A percentile compares a stretch with the other conserved stretches of the same genome.
Conservation (phyloP, 192 early-diverging fungal genomes). For the Coemansia sp. region DNA sequence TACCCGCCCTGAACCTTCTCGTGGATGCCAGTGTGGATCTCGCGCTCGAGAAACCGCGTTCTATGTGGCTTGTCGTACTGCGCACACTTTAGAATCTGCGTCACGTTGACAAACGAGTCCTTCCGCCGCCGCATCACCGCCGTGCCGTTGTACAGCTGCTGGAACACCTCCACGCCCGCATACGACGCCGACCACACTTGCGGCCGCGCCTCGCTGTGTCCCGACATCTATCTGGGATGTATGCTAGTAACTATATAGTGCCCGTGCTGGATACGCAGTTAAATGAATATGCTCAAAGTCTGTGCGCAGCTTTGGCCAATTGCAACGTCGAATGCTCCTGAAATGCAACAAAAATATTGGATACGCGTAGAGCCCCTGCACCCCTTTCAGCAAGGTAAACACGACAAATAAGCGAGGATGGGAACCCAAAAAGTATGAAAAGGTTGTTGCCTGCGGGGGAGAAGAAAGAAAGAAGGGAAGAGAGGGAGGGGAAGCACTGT, state of each 20-base stretch:
- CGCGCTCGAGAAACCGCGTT: slow-evolving; percentile 86
- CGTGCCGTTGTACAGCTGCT: slow-evolving; percentile 68
- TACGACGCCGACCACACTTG: slow-evolving; percentile 57
- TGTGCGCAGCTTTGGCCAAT: slow-evolving; percentile 3
- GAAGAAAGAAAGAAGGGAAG: slow-evolving; percentile 1
- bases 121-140: slow-evolving; percentile 78
- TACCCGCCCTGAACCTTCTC: slow-evolving; percentile 97
- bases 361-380: neutral
- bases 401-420: neutral
- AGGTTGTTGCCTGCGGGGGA: neutral
- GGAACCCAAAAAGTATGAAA: neutral
- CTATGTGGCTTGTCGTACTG: slow-evolving; percentile 81
- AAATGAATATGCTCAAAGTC: neutral
- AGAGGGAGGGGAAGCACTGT: neutral
- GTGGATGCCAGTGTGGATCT: slow-evolving; percentile 75
- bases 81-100: slow-evolving; percentile 91
- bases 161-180: slow-evolving; percentile 73
- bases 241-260: neutral
- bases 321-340: neutral
- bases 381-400: no score
- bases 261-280: neutral
- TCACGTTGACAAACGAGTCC: slow-evolving; percentile 86
- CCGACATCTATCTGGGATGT: neutral
- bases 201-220: neutral
- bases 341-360: slow-evolving; percentile 2